Evolutionary conservation across 108 stramenopile genomes (phyloP), one percentile per base, ranked within the genome.

Genomic region (Cyclotella baltica): DNA sequence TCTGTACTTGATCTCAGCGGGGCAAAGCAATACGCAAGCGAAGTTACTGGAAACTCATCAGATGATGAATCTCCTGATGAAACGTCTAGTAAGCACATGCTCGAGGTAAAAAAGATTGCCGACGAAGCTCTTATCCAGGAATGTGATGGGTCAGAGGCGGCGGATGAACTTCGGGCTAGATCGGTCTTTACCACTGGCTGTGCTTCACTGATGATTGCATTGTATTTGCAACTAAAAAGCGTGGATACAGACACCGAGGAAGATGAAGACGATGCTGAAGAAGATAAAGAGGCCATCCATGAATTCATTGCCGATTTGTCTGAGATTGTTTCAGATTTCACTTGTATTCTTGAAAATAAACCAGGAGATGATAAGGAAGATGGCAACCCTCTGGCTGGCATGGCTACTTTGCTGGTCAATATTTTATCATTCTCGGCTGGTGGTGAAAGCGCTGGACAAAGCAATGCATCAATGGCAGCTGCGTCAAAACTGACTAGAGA

Each of bases 401-500:
- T 92, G 40, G 88, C 90, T 47, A 89, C 83, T 25, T 31, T 91
- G 35, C 84, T 91, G 30, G 81, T 89, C 25, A 88, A 85, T 67
- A 76, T 93, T 65, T 80, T 95, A 10, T 89, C 89, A 4, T 93
- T 89, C 10, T 77, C 88, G 20, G 61, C 89, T n/a, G 87, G 88
- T 28, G 83, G 86, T 37, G 90, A 88, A 51, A 66, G 72, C 55
- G n/a, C 33, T 10, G 57, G 30, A 37, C 38, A 71, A 36, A 72
- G 57, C 38, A 83, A 70, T 61, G 47, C 80, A 23, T 78, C 83
- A 53, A 72, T 85, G 43, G 89, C 90, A 23, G 83, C 87, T 58
- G 88, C 91, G 22, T 83, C 90, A 59, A 91, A 90, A 47, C 72
- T 95, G 6, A 63, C 89, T 2, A 89, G 92, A 40, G 94, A 95